A percentile compares a stretch with the other conserved stretches of the same genome.
Evolutionary conservation across 768 basidiomycete genomes (phyloP).

Genomic region (Russula brevipes): DNA sequence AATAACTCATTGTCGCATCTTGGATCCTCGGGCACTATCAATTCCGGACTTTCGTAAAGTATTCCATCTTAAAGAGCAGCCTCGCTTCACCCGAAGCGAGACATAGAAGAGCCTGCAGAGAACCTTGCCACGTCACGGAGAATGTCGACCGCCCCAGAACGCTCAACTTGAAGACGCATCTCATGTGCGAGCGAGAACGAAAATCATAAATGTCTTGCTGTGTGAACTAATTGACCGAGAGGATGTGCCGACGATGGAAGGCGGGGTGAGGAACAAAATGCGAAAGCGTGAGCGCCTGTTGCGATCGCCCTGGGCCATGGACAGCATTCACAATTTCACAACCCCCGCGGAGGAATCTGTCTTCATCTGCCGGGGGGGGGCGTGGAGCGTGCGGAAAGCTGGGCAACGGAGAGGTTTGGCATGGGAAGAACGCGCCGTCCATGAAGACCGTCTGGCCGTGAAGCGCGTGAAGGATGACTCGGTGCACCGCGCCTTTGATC

Average conservation of each 20-base stretch:
- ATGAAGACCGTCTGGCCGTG: slow-evolving; percentile 85
- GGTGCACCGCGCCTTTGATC: slow-evolving; percentile 74
- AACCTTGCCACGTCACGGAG: slow-evolving; percentile 71
- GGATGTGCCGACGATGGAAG: slow-evolving; percentile 90
- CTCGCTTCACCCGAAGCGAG: too few species aligned
- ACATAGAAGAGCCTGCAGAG: slow-evolving; percentile 90
- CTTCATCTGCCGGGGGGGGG: slow-evolving; percentile 10
- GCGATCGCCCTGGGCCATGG: slow-evolving; percentile 33
- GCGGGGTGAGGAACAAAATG: slow-evolving; percentile 64
- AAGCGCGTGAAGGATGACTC: slow-evolving; percentile 88
- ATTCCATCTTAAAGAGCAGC: too few species aligned
- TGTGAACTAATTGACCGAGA: slow-evolving; percentile 89
- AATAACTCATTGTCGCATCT: too few species aligned
- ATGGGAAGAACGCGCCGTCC: slow-evolving; percentile 59
- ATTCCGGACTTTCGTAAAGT: too few species aligned
- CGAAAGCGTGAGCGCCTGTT: slow-evolving; percentile 39
- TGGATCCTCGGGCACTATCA: too few species aligned
- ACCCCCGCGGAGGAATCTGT: background rate
- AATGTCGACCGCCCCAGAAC: slow-evolving; percentile 81
- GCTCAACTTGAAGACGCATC: slow-evolving; percentile 94
- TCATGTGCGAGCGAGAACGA: slow-evolving; percentile 87
- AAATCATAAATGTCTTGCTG: slow-evolving; percentile 43
- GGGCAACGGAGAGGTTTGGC: slow-evolving; percentile 1
- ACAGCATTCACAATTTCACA: slow-evolving; percentile 16
- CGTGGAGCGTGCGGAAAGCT: slow-evolving; percentile 3